These are phyloP conservation scores for Synchytrium microbalum DNA, from an alignment of 371 early-diverging fungal species.

Conservation along the genomic window DNA sequence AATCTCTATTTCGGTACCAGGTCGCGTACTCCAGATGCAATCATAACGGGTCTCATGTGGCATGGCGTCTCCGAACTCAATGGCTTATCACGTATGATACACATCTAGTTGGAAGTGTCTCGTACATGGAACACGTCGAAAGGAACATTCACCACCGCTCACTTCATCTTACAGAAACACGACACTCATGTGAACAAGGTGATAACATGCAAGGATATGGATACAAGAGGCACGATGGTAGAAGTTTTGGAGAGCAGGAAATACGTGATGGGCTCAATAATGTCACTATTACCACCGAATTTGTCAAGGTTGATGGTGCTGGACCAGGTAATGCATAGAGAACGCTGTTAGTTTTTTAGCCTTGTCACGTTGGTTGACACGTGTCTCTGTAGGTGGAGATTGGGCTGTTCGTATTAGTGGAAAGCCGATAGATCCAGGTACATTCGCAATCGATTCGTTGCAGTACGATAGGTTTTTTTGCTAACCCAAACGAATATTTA, in stretches of 20 bases:
- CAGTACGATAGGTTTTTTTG: no score
- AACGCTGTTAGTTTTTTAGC: not conserved
- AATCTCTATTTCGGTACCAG: conserved; percentile 92
- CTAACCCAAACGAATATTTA: not conserved
- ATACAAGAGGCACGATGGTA: conserved; percentile 83
- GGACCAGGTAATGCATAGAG: conserved; percentile 13
- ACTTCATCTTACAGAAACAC: conserved; percentile 40
- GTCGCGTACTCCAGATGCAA: conserved; percentile 64
- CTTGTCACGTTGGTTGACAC: not conserved
- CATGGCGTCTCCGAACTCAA: conserved; percentile 57
- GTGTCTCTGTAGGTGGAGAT: conserved; percentile 76
- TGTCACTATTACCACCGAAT: conserved; percentile 68
- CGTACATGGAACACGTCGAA: no score
- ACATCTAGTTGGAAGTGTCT: no score
- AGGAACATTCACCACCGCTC: not conserved
- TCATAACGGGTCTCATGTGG: conserved; percentile 91
- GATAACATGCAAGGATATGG: conserved; percentile 73
- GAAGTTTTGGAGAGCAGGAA: conserved; percentile 66
- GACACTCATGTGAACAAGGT: conserved; percentile 83
- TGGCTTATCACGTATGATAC: conserved; percentile 39
- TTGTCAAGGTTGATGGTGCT: conserved; percentile 60
- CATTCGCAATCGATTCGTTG: not conserved
- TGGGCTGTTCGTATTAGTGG: conserved; percentile 83
- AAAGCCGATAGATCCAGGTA: conserved; percentile 23
- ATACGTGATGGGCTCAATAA: conserved; percentile 65